phyloP scores from a whole-genome alignment of 2,329 filamentous ascomycete species.

The Colletotrichum gigasporum region DNA sequence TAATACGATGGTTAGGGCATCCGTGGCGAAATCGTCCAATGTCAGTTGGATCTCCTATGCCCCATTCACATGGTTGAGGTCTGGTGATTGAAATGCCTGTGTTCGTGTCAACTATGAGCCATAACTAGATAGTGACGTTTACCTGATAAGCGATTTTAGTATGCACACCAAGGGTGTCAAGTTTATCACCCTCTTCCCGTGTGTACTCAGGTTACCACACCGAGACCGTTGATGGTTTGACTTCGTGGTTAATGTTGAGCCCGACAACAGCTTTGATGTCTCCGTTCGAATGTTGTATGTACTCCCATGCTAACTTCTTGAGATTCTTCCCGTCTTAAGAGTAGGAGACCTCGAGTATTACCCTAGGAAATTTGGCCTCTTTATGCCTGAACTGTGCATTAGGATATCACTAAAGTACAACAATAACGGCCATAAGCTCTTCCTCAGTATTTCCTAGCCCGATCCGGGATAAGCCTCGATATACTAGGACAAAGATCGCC shows the following conservation, averaged over 20 bases:
- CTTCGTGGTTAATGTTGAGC: conserved; percentile 29
- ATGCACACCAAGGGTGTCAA: background rate
- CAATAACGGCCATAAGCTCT: no score
- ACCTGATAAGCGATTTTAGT: background rate
- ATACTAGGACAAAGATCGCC: no score
- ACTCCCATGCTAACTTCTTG: conserved; percentile 31
- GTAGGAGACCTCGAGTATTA: conserved; percentile 34
- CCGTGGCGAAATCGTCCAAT: background rate
- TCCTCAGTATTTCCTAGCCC: no score
- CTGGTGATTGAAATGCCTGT: background rate
- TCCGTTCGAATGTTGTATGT: conserved; percentile 33
- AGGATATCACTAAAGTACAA: no score
- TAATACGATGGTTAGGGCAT: background rate
- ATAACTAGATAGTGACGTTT: background rate
- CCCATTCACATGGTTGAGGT: background rate
- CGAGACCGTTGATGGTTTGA: conserved; percentile 26
- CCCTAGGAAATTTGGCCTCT: no score
- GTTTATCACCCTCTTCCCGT: background rate
- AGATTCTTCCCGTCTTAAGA: conserved; percentile 33
- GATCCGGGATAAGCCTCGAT: no score
- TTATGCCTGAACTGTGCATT: no score
- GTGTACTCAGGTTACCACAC: conserved; percentile 27
- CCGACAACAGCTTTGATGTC: conserved; percentile 34
- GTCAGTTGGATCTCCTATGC: background rate
- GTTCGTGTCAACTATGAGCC: background rate